A percentile compares a stretch with the other conserved stretches of the same genome.
phyloP scores from a whole-genome alignment of 768 basidiomycete genomes.

The Mrakia frigida region DNA sequence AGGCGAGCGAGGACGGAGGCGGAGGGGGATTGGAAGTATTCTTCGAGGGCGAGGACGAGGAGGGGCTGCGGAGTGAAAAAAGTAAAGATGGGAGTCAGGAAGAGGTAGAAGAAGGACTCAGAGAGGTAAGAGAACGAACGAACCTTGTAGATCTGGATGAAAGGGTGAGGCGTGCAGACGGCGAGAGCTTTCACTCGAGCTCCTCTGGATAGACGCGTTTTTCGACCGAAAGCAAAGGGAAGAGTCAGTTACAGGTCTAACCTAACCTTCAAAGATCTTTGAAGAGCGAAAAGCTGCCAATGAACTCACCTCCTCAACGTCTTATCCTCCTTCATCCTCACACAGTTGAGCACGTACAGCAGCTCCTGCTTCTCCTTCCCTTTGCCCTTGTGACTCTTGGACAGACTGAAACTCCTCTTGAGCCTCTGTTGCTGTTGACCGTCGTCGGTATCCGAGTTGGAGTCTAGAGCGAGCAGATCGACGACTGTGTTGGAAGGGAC shows the following conservation, averaged over 20 bases:
- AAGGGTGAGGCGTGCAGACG: slow-evolving; percentile 86
- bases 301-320: slow-evolving; percentile 61
- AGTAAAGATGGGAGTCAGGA: neutral
- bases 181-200: slow-evolving; percentile 92
- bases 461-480: slow-evolving; percentile 11
- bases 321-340: slow-evolving; percentile 86
- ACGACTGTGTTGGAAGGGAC: slow-evolving; percentile 75
- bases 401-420: slow-evolving; percentile 5
- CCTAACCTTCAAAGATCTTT: neutral
- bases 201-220: slow-evolving; percentile 54
- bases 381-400: slow-evolving; percentile 21
- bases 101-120: neutral
- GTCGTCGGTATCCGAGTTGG: neutral
- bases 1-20: slow-evolving; percentile 83
- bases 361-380: slow-evolving; percentile 50
- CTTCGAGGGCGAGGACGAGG: slow-evolving; percentile 71
- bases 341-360: slow-evolving; percentile 82
- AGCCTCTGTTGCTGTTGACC: neutral
- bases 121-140: too few relatives aligned
- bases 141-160: slow-evolving; percentile 93
- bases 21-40: slow-evolving; percentile 84
- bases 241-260: neutral
- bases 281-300: neutral
- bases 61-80: neutral
- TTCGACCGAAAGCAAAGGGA: neutral